phyloP scores from a whole-genome alignment of 2,329 filamentous ascomycete species.

The Botrytis tulipae region DNA sequence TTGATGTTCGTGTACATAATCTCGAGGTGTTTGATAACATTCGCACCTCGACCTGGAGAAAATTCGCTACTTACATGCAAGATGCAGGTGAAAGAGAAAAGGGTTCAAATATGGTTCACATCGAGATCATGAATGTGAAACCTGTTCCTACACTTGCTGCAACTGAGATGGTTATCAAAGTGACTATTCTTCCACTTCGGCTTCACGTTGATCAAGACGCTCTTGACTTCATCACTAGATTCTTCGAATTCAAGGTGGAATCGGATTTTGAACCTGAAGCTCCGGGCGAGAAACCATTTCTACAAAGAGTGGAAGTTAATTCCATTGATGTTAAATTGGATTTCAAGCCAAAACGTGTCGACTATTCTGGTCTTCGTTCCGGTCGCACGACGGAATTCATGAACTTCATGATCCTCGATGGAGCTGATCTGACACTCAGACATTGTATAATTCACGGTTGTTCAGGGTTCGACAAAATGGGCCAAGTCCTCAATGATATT shows the following conservation, averaged over 20 bases:
- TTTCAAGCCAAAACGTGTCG: slow-evolving; percentile 97
- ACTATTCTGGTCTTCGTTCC: slow-evolving; percentile 88
- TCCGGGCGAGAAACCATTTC: slow-evolving; percentile 74
- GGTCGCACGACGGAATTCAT: slow-evolving; percentile 97
- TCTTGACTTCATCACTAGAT: slow-evolving; percentile 92
- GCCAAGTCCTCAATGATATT: slow-evolving; percentile 87
- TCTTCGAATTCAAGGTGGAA: slow-evolving; percentile 97
- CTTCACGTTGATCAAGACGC: slow-evolving; percentile 97
- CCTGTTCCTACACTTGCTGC: slow-evolving; percentile 81
- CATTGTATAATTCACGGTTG: slow-evolving; percentile 93
- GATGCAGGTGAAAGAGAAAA: slow-evolving; percentile 85
- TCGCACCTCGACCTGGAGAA: slow-evolving; percentile 95
- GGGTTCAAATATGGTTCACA: slow-evolving; percentile 82
- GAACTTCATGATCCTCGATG: slow-evolving; percentile 94
- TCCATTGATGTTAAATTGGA: slow-evolving; percentile 82
- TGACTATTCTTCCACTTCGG: slow-evolving; percentile 76
- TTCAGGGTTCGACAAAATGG: slow-evolving; percentile 84
- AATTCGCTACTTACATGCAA: slow-evolving; percentile 91
- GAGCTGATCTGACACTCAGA: slow-evolving; percentile 78
- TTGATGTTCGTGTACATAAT: slow-evolving; percentile 78
- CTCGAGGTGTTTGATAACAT: slow-evolving; percentile 93
- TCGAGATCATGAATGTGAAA: slow-evolving; percentile 84
- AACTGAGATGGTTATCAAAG: slow-evolving; percentile 82
- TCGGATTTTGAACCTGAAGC: slow-evolving; percentile 52
- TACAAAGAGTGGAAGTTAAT: slow-evolving; percentile 86